These are phyloP conservation scores for Fraxinus paxiana DNA, from an alignment of 305 asterid species.

Conservation along the genomic window DNA sequence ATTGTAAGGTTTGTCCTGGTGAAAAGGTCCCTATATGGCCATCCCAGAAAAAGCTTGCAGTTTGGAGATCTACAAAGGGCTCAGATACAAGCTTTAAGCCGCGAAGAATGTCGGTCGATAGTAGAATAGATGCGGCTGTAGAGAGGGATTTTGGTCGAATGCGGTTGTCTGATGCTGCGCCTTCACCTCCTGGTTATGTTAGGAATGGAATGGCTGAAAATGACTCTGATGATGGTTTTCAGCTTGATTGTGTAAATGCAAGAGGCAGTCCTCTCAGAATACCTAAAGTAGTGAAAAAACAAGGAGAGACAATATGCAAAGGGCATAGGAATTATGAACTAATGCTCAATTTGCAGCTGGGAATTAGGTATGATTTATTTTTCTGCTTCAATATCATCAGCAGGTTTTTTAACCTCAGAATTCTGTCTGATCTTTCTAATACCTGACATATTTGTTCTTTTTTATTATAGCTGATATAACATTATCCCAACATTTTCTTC, in stretches of 20 bases:
- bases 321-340: slow-evolving; percentile 82
- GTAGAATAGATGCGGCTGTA: slow-evolving; percentile 51
- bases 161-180: slow-evolving; percentile 52
- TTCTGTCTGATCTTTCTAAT: background rate
- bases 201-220: slow-evolving; percentile 20
- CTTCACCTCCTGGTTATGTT: slow-evolving; percentile 31
- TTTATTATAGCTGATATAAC: background rate
- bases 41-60: slow-evolving; percentile 75
- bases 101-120: slow-evolving; percentile 76
- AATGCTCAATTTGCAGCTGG: slow-evolving; percentile 85
- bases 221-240: slow-evolving; percentile 16
- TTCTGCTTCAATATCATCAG: background rate
- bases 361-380: slow-evolving; percentile 56
- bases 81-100: slow-evolving; percentile 39
- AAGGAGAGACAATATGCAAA: slow-evolving; percentile 79
- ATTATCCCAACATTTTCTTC: background rate
- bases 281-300: slow-evolving; percentile 69
- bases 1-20: slow-evolving; percentile 43
- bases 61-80: slow-evolving; percentile 54
- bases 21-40: slow-evolving; percentile 80
- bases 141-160: slow-evolving; percentile 56
- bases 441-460: background rate
- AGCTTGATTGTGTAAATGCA: slow-evolving; percentile 13
- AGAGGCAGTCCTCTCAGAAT: slow-evolving; percentile 56
- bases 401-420: background rate